Conservation (phyloP, 768 basidiomycete genomes). For the Xerocomus brunneocitrinus region DNA sequence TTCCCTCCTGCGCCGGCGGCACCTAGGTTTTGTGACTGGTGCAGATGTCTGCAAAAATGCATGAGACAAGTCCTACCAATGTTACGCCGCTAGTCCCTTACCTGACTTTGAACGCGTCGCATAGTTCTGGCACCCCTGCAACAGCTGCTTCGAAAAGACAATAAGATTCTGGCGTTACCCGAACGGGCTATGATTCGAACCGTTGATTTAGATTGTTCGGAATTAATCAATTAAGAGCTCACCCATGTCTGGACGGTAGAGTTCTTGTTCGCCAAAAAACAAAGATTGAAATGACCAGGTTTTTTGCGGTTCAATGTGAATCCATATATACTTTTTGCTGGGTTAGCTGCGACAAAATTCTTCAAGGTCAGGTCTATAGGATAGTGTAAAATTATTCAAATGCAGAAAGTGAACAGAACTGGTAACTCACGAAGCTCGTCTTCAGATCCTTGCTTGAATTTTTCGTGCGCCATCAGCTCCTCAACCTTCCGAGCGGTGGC, state of each 20-base stretch:
- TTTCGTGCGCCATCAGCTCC: constrained; percentile 92
- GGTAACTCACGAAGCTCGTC: constrained; percentile 81
- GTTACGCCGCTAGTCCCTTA: constrained; percentile 25
- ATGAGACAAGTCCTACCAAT: background rate
- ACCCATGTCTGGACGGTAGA: constrained; percentile 92
- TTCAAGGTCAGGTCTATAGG: constrained; percentile 74
- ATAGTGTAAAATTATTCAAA: background rate
- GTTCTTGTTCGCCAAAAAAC: constrained; percentile 90
- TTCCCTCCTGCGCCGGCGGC: constrained; percentile 56
- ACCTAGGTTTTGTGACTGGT: constrained; percentile 67
- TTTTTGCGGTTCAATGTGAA: constrained; percentile 86
- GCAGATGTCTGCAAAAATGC: constrained; percentile 52
- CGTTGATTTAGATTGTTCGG: background rate
- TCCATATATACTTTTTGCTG: constrained; percentile 91
- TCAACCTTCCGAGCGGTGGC: constrained; percentile 91
- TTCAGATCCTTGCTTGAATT: constrained; percentile 84
- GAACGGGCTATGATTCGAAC: constrained; percentile 56
- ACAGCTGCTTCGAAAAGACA: constrained; percentile 88
- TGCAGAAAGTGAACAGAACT: background rate
- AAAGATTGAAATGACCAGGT: constrained; percentile 91
- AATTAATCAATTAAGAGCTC: constrained; percentile 1
- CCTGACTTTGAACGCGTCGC: constrained; percentile 95
- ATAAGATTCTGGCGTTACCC: constrained; percentile 84
- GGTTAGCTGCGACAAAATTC: constrained; percentile 89
- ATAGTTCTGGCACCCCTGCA: constrained; percentile 87